phyloP scores from a whole-genome alignment of 805 yeast genomes.

The Wickerhamomyces queroliae region DNA sequence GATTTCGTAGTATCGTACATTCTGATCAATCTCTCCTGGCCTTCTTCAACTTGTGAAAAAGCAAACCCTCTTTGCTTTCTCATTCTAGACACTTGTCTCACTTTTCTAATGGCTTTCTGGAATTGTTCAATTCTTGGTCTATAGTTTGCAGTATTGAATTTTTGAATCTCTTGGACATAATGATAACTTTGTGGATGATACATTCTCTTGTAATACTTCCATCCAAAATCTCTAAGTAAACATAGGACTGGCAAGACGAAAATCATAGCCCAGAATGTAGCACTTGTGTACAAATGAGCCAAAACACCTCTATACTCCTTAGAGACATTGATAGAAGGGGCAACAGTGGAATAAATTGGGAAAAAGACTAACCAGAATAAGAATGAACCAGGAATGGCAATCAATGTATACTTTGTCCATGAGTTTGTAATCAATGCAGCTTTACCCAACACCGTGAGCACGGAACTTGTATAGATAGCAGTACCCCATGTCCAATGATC shows the following conservation, averaged over 20 bases:
- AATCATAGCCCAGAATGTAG: constrained; percentile 77
- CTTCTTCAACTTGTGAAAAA: constrained; percentile 92
- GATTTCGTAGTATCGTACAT: constrained; percentile 92
- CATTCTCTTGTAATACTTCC: constrained; percentile 94
- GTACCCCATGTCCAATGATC: constrained; percentile 97
- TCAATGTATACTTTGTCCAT: constrained; percentile 90
- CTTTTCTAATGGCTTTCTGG: constrained; percentile 94
- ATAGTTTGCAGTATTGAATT: constrained; percentile 86
- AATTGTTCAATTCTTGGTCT: constrained; percentile 96
- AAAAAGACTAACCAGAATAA: constrained; percentile 76
- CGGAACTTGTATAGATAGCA: constrained; percentile 80
- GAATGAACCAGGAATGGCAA: constrained; percentile 95
- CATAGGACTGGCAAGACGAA: constrained; percentile 75
- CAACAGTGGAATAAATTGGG: constrained; percentile 82
- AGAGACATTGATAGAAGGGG: constrained; percentile 80
- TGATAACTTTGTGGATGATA: constrained; percentile 91
- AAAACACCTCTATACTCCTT: constrained; percentile 80
- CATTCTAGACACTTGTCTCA: constrained; percentile 97
- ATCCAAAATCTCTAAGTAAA: constrained; percentile 77
- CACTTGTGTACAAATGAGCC: constrained; percentile 67
- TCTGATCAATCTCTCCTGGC: constrained; percentile 85
- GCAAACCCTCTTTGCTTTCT: constrained; percentile 98
- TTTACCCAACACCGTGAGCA: constrained; percentile 86
- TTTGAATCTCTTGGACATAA: constrained; percentile 94
- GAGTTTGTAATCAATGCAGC: constrained; percentile 88